Evolutionary conservation across 2,329 filamentous ascomycete genomes (phyloP).

Genomic region (Xylaria sp.): DNA sequence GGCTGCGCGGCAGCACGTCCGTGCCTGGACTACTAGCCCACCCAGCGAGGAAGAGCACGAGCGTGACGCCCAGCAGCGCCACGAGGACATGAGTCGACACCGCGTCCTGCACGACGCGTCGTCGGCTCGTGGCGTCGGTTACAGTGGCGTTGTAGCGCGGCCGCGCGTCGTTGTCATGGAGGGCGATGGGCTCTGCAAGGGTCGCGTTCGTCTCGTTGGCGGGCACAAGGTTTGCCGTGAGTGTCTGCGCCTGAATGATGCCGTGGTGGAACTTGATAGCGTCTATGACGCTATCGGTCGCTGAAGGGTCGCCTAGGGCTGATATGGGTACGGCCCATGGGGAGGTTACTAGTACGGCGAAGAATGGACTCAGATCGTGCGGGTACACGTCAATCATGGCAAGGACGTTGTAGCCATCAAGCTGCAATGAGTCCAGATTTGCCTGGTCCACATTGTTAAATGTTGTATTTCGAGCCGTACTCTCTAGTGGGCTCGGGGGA

Average conservation of each 20-base stretch:
- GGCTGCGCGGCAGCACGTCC: slow-evolving; percentile 31
- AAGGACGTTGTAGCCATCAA: neutral
- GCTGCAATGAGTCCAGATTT: too few species aligned
- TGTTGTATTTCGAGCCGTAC: neutral
- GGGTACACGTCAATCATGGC: neutral
- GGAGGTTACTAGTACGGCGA: neutral
- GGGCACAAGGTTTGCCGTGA: neutral
- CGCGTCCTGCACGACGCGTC: slow-evolving; percentile 22
- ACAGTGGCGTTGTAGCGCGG: neutral
- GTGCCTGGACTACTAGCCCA: slow-evolving; percentile 29
- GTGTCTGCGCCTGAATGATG: slow-evolving; percentile 6
- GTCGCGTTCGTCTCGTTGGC: slow-evolving; percentile 12
- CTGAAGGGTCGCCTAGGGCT: neutral
- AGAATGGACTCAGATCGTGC: neutral
- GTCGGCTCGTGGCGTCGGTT: neutral
- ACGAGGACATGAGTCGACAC: slow-evolving; percentile 20
- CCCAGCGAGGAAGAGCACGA: slow-evolving; percentile 27
- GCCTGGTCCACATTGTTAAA: neutral
- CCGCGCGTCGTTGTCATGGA: slow-evolving; percentile 3
- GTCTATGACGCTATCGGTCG: neutral
- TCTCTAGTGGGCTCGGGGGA: neutral
- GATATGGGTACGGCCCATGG: slow-evolving; percentile 11
- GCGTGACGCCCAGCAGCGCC: slow-evolving; percentile 17
- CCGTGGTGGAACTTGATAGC: slow-evolving; percentile 7
- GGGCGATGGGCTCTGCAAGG: neutral